Base-by-base conservation (phyloP, 176 grass and related monocot genomes). In the Saccharum spontaneum region DNA sequence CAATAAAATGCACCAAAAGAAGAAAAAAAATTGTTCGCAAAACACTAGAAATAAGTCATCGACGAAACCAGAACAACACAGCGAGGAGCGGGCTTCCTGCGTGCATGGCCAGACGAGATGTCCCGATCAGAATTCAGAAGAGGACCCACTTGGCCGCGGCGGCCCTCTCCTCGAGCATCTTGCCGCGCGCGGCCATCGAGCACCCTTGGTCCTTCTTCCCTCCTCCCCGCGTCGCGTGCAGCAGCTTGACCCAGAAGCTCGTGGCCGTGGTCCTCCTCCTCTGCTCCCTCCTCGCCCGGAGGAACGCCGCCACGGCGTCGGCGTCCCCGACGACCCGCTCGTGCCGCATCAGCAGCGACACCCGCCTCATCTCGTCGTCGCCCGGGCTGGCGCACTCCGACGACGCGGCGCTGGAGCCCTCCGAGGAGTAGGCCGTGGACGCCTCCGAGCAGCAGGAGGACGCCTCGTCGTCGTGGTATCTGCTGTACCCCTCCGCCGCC, bases 161-260 rank as follows among this genome's bases (percentile, higher is more conserved):
- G 59, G 44, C 65, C 79, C 77, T 89, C 45, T 87, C 95, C 54
- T 91, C 76, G 52, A 90, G 67, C 52, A 89, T 81, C 82, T 68
- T 86, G 57, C 91, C 88, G 69, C 92, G 86, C 84, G 31, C 26
- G 45, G 31, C 26, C 76, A 94, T 57, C 24, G 74, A 78, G 82
- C 91, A 93, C 11, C 67, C 89, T 24, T 89, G 79, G 52, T 91
- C 66, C 80, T 67, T 84, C 50, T 74, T 65, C 36, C 73, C 71
- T 49, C 80, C 84, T 38, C 78, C 86, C 1, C 37, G 38, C 59
- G 90, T 73, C 28, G 89, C 90, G 20, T 28, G 82, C 82, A 96
- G 67, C 74, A 99, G 76, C 83, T 96, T 96, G 5, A 78, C 55
- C 97, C 97, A 99, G 82, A 92, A 88, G 78, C 79, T 74, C 59